Evolutionary conservation across 306 rosid species (phyloP).

Genomic region (Prunus mongolica): DNA sequence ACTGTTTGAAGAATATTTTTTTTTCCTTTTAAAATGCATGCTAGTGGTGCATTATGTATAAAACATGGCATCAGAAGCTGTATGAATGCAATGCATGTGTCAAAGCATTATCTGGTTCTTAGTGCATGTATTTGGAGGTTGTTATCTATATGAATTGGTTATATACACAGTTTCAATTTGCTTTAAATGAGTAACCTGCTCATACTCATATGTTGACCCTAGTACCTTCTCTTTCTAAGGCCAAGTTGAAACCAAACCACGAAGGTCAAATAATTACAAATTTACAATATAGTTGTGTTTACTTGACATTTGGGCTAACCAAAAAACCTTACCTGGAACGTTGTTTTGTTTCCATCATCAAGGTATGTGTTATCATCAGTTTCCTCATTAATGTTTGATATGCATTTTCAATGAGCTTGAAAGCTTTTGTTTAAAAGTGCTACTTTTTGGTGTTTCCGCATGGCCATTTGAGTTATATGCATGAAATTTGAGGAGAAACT

Average conservation of each 20-base stretch:
- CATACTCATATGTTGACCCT: not conserved
- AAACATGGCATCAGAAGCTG: not conserved
- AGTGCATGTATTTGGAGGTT: not conserved
- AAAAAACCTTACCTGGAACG: not conserved
- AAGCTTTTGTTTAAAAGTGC: not conserved
- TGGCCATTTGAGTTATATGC: not conserved
- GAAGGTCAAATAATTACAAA: not conserved
- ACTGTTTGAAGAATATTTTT: not conserved
- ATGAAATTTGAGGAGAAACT: not conserved
- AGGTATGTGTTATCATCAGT: not conserved
- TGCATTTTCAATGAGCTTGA: not conserved
- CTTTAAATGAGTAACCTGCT: not conserved
- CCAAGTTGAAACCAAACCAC: not conserved
- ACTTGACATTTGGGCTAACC: not conserved
- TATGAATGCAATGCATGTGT: not conserved
- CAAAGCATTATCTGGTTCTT: not conserved
- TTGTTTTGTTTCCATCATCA: not conserved
- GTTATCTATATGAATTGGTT: not conserved
- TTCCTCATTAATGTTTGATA: not conserved
- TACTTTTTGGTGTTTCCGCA: not conserved
- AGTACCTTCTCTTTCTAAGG: not conserved
- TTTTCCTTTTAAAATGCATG: not conserved
- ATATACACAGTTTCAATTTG: not conserved
- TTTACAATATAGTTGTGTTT: not conserved
- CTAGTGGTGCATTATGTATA: not conserved